A percentile compares a stretch with the other conserved stretches of the same genome.
Evolutionary conservation across 1,284 basidiomycete species (phyloP).

Genomic region (Rhodotorula mucilaginosa): DNA sequence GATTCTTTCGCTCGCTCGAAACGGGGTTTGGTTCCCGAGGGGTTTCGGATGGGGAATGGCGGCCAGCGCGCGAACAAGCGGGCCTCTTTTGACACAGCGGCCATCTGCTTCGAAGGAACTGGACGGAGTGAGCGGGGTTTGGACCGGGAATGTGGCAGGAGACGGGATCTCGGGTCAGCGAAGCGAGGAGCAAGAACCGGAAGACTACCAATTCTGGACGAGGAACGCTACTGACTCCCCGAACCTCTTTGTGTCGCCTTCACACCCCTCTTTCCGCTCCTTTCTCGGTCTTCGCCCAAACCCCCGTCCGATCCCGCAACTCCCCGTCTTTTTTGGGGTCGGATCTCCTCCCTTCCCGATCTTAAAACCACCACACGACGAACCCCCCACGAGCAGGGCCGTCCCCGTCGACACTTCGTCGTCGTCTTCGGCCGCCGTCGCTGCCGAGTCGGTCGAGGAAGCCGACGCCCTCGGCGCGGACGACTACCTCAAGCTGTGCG

Average conservation of each 20-base stretch:
- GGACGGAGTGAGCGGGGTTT: no score
- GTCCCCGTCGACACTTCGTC: constrained; percentile 44
- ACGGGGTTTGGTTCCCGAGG: background rate
- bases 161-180: no score
- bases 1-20: background rate
- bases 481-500: constrained; percentile 46
- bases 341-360: no score
- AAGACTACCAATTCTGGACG: no score
- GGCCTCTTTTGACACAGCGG: no score
- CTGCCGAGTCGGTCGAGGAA: constrained; percentile 28
- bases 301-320: background rate
- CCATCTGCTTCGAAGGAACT: no score
- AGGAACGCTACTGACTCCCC: no score
- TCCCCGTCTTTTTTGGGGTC: background rate
- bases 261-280: background rate
- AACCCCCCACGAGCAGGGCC: constrained; percentile 31
- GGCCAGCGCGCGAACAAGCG: no score
- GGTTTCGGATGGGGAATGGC: no score
- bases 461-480: constrained; percentile 46
- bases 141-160: no score
- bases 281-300: background rate
- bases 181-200: no score
- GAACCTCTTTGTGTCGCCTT: background rate
- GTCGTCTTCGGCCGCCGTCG: constrained; percentile 31
- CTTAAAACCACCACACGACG: no score